Percentiles rank a stretch among this genome's conserved stretches.
Conservation (phyloP, 192 early-diverging fungal species). For the Gamsiella multidivaricata region DNA sequence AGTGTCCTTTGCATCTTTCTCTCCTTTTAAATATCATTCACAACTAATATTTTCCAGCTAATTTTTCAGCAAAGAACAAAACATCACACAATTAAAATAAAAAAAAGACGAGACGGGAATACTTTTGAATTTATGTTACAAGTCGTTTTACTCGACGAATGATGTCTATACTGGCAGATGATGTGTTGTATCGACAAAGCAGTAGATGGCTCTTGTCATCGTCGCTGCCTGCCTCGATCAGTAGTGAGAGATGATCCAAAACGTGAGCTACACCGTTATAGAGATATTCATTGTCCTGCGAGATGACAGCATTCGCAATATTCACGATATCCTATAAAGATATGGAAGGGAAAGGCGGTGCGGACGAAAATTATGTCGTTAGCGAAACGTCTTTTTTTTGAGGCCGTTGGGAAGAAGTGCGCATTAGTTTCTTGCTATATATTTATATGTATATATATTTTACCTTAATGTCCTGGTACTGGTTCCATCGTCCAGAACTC, state of each 20-base stretch:
- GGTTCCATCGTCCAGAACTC: background rate
- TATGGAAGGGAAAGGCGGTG: background rate
- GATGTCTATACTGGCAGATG: background rate
- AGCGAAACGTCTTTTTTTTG: no score
- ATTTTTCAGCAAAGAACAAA: no score
- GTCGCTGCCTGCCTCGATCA: background rate
- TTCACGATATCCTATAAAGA: slow-evolving; percentile 11
- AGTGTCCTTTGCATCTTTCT: no score
- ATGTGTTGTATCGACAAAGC: background rate
- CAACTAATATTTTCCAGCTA: no score
- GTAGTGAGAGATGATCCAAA: slow-evolving; percentile 25
- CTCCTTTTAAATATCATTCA: no score
- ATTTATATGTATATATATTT: background rate
- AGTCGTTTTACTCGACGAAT: slow-evolving; percentile 10
- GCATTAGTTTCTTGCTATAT: no score
- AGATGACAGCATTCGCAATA: slow-evolving; percentile 28
- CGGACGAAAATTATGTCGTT: no score
- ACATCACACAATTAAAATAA: no score
- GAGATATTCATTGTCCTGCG: slow-evolving; percentile 46
- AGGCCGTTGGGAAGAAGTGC: no score
- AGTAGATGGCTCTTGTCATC: slow-evolving; percentile 4
- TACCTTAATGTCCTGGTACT: slow-evolving; percentile 29
- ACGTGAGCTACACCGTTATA: slow-evolving; percentile 7
- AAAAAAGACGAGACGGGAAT: no score
- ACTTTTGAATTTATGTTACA: no score